Conservation (phyloP, 148 eudicot genomes). For the Heliosperma pusillum region DNA sequence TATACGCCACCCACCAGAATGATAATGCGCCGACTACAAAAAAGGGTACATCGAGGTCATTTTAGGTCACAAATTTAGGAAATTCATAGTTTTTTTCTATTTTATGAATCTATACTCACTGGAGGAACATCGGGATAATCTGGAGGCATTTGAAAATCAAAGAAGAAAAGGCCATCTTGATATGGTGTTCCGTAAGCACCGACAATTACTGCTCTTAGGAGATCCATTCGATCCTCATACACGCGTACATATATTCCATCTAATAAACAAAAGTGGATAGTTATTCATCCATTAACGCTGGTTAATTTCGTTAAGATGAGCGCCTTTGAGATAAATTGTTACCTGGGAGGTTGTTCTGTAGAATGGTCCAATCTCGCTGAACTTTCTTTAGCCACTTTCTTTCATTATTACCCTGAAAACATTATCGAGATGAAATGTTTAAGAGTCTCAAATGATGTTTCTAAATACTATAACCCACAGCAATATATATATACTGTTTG, state of each 20-base stretch:
- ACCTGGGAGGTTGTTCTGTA: conserved; percentile 95
- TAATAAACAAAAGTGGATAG: conserved; percentile 23
- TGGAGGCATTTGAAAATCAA: conserved; percentile 93
- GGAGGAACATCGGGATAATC: conserved; percentile 98
- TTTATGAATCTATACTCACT: conserved; percentile 39
- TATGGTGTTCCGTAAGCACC: conserved; percentile 99
- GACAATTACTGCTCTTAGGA: conserved; percentile 86
- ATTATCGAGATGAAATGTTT: conserved; percentile 2
- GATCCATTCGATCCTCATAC: conserved; percentile 97
- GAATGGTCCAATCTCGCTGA: conserved; percentile 91
- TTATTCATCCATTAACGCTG: not conserved
- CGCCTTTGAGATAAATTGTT: conserved; percentile 11
- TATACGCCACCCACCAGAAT: conserved; percentile 98
- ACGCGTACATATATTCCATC: conserved; percentile 92
- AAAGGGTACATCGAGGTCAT: not conserved
- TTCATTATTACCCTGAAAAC: conserved; percentile 54
- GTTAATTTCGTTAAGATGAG: not conserved
- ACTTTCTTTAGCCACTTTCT: conserved; percentile 97
- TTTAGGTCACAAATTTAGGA: not conserved
- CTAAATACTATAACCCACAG: not conserved
- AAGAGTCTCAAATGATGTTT: not conserved
- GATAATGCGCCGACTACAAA: conserved; percentile 87
- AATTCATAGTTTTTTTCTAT: not conserved
- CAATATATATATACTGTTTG: not conserved
- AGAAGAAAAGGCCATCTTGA: conserved; percentile 97